These are phyloP conservation scores for Aaosphaeria pasadenensis DNA, from an alignment of 2,329 filamentous ascomycete species.

Conservation along the genomic window DNA sequence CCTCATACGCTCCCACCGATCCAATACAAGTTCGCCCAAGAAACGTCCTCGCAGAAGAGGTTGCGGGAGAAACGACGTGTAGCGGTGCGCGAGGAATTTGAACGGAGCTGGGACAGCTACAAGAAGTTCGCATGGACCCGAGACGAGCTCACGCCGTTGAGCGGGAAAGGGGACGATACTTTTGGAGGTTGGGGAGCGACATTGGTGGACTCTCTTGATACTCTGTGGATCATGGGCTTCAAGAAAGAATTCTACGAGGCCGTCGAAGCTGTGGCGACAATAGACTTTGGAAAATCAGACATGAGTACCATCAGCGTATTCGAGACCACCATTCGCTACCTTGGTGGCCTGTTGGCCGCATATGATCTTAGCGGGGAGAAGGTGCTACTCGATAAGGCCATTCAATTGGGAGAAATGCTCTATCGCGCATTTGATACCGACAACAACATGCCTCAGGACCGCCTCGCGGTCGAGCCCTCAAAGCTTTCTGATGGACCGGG, in stretches of 20 bases:
- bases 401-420: constrained; percentile 42
- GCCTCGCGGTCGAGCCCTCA: constrained; percentile 39
- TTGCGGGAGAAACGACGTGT: constrained; percentile 29
- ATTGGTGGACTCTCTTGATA: constrained; percentile 46
- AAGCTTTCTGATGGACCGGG: constrained; percentile 17
- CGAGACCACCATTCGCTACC: constrained; percentile 47
- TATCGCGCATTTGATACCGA: constrained; percentile 48
- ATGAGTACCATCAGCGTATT: constrained; percentile 48
- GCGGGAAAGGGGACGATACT: constrained; percentile 34
- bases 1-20: constrained; percentile 39
- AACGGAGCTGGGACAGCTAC: constrained; percentile 45
- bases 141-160: constrained; percentile 46
- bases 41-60: constrained; percentile 24
- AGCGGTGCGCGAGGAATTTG: constrained; percentile 41
- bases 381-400: constrained; percentile 34
- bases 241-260: constrained; percentile 48
- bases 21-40: constrained; percentile 38
- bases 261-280: constrained; percentile 42
- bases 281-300: constrained; percentile 43
- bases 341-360: constrained; percentile 36
- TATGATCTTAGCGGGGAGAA: constrained; percentile 36
- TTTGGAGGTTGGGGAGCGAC: constrained; percentile 51
- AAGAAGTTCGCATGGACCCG: constrained; percentile 43
- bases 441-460: constrained; percentile 43
- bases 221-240: constrained; percentile 48